phyloP scores from a whole-genome alignment of 768 basidiomycete species.

The Macrolepiota dolichaula region DNA sequence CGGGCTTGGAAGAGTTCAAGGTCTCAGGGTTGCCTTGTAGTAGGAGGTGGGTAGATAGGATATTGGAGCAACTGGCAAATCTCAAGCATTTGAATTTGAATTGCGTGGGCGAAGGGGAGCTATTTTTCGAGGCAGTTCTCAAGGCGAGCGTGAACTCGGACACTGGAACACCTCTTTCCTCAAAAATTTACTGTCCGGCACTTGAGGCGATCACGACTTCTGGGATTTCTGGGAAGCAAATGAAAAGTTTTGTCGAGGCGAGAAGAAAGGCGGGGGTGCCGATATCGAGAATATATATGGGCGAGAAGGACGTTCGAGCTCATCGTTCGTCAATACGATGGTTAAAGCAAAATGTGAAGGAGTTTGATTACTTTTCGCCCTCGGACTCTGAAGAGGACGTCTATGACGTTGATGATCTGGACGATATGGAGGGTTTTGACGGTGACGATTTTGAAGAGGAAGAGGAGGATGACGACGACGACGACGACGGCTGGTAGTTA shows the following conservation, averaged over 20 bases:
- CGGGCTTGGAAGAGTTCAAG: constrained; percentile 48
- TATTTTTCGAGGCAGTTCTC: constrained; percentile 25
- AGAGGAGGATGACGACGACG: constrained; percentile 12
- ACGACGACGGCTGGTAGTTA: background rate
- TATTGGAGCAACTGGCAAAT: constrained; percentile 47
- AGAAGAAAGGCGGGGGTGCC: constrained; percentile 42
- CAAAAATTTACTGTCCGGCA: constrained; percentile 41
- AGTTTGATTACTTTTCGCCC: constrained; percentile 54
- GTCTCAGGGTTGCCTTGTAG: constrained; percentile 47
- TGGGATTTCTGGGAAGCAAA: constrained; percentile 34
- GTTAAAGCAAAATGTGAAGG: constrained; percentile 47
- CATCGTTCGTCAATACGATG: constrained; percentile 41
- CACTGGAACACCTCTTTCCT: background rate
- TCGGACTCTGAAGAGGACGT: constrained; percentile 44
- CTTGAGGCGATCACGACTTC: constrained; percentile 46
- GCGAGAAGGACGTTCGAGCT: constrained; percentile 44
- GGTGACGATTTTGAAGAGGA: background rate
- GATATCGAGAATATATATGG: constrained; percentile 44
- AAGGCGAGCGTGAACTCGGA: background rate
- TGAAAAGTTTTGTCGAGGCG: constrained; percentile 43
- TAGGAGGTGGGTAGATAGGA: constrained; percentile 23
- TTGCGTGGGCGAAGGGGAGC: constrained; percentile 24
- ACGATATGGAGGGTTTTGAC: background rate
- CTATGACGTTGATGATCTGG: constrained; percentile 8
- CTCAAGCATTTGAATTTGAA: constrained; percentile 41